Evolutionary conservation across 306 rosid species (phyloP).

Genomic region (Gleditsia sinensis): DNA sequence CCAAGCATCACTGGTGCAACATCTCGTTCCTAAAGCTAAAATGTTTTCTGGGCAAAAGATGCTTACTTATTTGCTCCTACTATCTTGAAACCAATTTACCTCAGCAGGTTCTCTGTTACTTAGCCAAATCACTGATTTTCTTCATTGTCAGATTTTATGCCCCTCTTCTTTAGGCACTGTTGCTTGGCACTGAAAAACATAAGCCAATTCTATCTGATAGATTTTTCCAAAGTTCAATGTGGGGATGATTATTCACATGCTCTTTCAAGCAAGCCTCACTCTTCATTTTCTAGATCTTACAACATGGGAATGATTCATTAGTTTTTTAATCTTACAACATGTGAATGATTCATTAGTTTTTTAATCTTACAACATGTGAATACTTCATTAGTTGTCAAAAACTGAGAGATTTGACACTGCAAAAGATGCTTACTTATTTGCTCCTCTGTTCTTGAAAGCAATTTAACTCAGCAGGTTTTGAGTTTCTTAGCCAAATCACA

Average conservation of each 20-base stretch:
- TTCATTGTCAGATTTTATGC: background rate
- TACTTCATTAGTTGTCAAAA: background rate
- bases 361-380: background rate
- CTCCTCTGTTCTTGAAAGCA: background rate
- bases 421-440: background rate
- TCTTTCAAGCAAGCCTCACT: constrained; percentile 2
- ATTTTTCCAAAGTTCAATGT: background rate
- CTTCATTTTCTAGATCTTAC: background rate
- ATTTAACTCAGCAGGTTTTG: background rate
- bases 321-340: background rate
- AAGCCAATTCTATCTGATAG: background rate
- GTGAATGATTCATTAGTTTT: background rate
- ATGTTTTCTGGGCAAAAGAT: background rate
- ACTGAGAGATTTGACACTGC: background rate
- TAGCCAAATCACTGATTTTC: background rate
- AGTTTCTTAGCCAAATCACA: background rate
- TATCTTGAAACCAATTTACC: background rate
- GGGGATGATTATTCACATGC: background rate
- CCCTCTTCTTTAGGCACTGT: background rate
- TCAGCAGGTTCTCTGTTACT: background rate
- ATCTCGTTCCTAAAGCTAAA: background rate
- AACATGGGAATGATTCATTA: background rate
- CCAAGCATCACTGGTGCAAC: background rate
- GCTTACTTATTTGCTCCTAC: background rate
- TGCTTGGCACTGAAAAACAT: background rate